Evolutionary conservation across 176 grass and related monocot genomes (phyloP).

Genomic region (Elymus sibiricus): DNA sequence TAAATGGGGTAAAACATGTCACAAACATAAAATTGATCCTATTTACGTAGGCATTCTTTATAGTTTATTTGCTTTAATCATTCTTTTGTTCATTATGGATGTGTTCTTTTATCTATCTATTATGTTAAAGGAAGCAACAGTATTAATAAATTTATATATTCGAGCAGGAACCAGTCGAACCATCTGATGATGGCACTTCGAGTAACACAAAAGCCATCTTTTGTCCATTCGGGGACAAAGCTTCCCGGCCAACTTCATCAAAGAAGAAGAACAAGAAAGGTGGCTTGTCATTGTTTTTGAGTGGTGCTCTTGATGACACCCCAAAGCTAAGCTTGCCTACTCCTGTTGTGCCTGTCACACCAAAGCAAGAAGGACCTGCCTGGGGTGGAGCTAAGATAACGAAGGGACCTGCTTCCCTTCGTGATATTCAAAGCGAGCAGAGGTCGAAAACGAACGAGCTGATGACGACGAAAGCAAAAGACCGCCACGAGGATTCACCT

Average conservation of each 20-base stretch:
- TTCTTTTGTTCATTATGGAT: constrained; percentile 6
- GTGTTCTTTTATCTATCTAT: not conserved
- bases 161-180: constrained; percentile 56
- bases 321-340: constrained; percentile 51
- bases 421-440: constrained; percentile 93
- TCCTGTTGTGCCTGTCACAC: constrained; percentile 31
- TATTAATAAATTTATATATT: constrained; percentile 33
- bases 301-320: constrained; percentile 91
- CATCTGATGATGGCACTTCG: constrained; percentile 33
- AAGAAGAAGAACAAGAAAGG: constrained; percentile 98
- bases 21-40: not conserved
- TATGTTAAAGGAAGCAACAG: not conserved
- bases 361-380: constrained; percentile 80
- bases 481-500: constrained; percentile 37
- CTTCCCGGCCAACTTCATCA: constrained; percentile 38
- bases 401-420: constrained; percentile 70
- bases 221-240: constrained; percentile 47
- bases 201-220: constrained; percentile 34
- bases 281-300: constrained; percentile 88
- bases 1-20: no score
- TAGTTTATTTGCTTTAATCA: not conserved
- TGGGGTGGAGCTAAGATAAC: constrained; percentile 87
- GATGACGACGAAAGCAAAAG: constrained; percentile 36
- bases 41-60: not conserved
- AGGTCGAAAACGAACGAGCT: constrained; percentile 49